Conservation (phyloP, 371 early-diverging fungal species). For the Mortierella sp. region DNA sequence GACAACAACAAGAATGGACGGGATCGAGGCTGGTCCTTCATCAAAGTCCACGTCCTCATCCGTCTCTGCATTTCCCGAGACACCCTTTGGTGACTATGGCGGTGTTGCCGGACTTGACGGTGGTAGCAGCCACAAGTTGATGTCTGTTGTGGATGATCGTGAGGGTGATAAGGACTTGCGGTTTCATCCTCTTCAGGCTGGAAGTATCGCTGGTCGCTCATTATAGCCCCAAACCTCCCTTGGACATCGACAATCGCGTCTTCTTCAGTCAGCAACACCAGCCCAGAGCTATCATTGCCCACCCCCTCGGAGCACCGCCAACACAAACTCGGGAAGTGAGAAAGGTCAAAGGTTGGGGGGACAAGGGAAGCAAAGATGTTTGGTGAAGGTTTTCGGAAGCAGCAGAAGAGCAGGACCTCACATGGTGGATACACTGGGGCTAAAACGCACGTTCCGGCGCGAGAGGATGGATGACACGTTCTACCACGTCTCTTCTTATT, state of each 20-base stretch:
- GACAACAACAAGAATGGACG: slow-evolving; percentile 23
- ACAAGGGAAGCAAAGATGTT: neutral
- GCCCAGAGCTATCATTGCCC: neutral
- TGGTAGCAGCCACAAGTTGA: neutral
- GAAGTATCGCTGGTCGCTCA: neutral
- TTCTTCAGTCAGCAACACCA: neutral
- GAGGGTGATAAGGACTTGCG: neutral
- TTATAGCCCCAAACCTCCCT: neutral
- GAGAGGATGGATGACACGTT: no score
- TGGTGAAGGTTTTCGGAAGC: neutral
- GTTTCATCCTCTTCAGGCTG: neutral
- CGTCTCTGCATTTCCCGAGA: slow-evolving; percentile 32
- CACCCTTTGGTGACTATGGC: slow-evolving; percentile 19
- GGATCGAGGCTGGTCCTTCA: slow-evolving; percentile 25
- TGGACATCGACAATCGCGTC: neutral
- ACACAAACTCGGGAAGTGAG: neutral
- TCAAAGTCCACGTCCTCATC: neutral
- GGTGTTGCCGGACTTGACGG: neutral
- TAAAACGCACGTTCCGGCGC: neutral
- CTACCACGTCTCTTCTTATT: neutral
- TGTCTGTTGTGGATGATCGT: neutral
- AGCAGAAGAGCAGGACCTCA: neutral
- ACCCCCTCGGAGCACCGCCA: neutral
- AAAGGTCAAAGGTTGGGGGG: neutral
- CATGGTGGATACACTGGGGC: neutral